phyloP scores from a whole-genome alignment of 768 basidiomycete genomes.

The Leucocoprinus leucothites region DNA sequence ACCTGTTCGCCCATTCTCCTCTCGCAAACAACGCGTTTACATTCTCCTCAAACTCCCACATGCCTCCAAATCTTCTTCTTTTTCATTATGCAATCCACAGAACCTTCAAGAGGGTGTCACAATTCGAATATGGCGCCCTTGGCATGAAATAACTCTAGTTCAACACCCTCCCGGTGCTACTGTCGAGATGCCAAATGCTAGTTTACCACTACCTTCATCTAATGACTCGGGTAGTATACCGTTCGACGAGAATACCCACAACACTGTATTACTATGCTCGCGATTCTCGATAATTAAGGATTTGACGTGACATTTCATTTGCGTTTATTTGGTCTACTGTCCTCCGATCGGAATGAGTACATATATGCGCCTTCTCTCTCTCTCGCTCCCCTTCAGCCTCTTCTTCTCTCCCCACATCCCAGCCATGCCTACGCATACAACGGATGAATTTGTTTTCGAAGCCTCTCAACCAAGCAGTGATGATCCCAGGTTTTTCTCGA shows the following conservation, averaged over 20 bases:
- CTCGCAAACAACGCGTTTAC: constrained; percentile 7
- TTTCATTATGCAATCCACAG: background rate
- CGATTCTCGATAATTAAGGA: constrained; percentile 20
- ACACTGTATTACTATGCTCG: constrained; percentile 27
- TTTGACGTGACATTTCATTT: background rate
- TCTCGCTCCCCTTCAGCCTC: background rate
- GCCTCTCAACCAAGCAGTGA: constrained; percentile 1
- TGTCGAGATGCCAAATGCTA: constrained; percentile 20
- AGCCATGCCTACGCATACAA: background rate
- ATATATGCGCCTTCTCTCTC: background rate
- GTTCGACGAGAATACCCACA: constrained; percentile 18
- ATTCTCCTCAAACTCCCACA: constrained; percentile 1
- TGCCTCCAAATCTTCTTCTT: background rate
- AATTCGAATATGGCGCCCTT: constrained; percentile 45
- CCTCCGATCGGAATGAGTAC: background rate
- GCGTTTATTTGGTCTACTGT: constrained; percentile 4
- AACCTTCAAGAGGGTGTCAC: constrained; percentile 16
- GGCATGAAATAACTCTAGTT: constrained; percentile 33
- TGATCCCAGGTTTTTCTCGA: constrained; percentile 3
- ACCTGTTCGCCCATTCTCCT: constrained; percentile 7
- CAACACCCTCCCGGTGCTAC: constrained; percentile 5
- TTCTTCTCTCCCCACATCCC: too few species aligned
- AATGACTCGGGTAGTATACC: constrained; percentile 13
- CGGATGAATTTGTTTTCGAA: constrained; percentile 8
- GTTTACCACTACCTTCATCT: constrained; percentile 22